Base-by-base conservation (phyloP, 805 yeast species). In the Saccharomyces paradoxus region DNA sequence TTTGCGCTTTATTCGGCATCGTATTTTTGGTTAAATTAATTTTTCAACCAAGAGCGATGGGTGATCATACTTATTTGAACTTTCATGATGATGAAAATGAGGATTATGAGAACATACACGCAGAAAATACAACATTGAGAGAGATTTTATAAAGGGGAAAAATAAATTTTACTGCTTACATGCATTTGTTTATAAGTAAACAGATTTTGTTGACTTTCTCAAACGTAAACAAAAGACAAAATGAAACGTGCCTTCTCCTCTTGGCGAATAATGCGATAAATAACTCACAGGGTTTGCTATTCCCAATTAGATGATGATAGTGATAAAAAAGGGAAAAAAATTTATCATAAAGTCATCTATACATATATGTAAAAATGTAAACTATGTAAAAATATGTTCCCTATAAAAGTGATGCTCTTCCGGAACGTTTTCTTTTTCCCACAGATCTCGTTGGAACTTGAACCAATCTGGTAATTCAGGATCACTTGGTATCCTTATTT, bases 41-140 rank as follows among this genome's bases (percentile, higher is more conserved):
- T 50, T 76, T 92, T 59, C 86, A 83, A 65, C 96, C 96, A n/a
- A 77, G 96, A 58, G 79, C 87, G 54, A 73, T 89, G 46, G 96
- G 96, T 5, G 96, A 87, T 64, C 96, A 89, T 65, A 77, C 85
- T 29, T 88, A 78, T 58, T 67, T 83, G 59, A 75, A 79, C 51
- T 80, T 73, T 53, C 75, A 66, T 31, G 64, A 58, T 29, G 51
- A 57, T 13, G 53, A 53, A 10, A 37, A 28, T 5, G 7, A 62
- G 57, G 12, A 48, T 17, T 12, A 30, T 12, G 53, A 54, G 21
- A 41, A 54, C 9, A 31, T 41, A 31, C 54, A 52, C 30, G 32
- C 30, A 46, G 51, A 52, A 27, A 54, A 54, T 10, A 48, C 56
- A 10, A 62, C 59, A 9, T 26, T 63, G 30, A 56, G 66, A 49